These are phyloP conservation scores for Choiromyces venosus DNA, from an alignment of 495 filamentous ascomycete species.

Conservation along the genomic window DNA sequence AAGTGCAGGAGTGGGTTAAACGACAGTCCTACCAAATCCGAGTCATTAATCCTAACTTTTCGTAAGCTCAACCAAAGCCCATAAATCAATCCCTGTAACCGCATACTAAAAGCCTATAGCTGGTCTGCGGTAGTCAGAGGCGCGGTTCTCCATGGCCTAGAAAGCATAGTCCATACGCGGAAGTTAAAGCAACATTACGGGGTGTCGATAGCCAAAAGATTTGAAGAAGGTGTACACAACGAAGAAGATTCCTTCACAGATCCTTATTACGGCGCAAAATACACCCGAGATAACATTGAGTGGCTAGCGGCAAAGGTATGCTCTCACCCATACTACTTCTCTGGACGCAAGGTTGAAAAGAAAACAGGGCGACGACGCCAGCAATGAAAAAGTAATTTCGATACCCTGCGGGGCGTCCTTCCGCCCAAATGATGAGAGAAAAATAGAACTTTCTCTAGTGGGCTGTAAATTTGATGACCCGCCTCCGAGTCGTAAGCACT, in stretches of 20 bases:
- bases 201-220: conserved; percentile 14
- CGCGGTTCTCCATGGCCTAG: conserved; percentile 39
- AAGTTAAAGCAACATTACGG: conserved; percentile 39
- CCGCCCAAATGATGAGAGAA: neutral
- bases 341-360: neutral
- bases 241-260: conserved; percentile 10
- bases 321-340: neutral
- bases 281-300: conserved; percentile 7
- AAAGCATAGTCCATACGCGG: conserved; percentile 7
- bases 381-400: conserved; percentile 9
- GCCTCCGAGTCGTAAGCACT: conserved; percentile 13
- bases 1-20: conserved; percentile 34
- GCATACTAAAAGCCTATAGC: conserved; percentile 14
- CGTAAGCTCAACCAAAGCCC: conserved; percentile 12
- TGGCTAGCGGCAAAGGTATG: conserved; percentile 34
- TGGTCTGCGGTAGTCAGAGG: conserved; percentile 39
- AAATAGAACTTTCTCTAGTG: neutral
- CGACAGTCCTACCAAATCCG: conserved; percentile 3
- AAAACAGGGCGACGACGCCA: conserved; percentile 21
- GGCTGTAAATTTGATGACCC: conserved; percentile 8
- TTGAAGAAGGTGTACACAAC: conserved; percentile 16
- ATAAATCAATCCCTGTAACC: neutral
- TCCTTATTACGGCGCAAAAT: neutral
- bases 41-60: conserved; percentile 19
- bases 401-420: conserved; percentile 9